Base-by-base conservation (phyloP, 2,329 filamentous ascomycete species). In the Arthrobotrys pseudoclavata region DNA sequence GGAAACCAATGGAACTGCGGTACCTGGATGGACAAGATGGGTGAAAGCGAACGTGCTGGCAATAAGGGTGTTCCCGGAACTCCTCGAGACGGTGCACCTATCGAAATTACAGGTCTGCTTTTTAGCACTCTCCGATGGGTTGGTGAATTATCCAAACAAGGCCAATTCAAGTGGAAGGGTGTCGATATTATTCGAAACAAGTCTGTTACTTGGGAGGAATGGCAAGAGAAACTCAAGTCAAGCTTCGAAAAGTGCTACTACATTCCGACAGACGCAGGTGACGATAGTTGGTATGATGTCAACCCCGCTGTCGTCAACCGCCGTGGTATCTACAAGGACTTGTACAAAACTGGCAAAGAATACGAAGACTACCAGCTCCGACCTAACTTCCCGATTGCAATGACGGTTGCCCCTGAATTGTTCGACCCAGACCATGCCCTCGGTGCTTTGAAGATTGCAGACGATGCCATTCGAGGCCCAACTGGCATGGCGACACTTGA, bases 1-100 rank as follows among this genome's bases (percentile, higher is more conserved):
- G 96, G 96, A 37, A 98, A 93, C 82, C 94, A 97, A 82, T 88
- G 86, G 84, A 99, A 99, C 84, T 99, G 96, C 81, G 96, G 96
- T 64, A 99, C 96, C 0, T 99, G 96, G 96, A 97, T 97, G 94
- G 96, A 99, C 87, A 99, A 99, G 88, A 99, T 99, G 96, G 96
- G 96, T n/a, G 96, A 99, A 84, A 97, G 94, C 79, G 90, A 92
- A 79, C 92, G 91, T 79, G 96, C 96, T 15, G 91, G 92, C 74
- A 97, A 91, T 82, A 98, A 97, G 85, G 96, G 96, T 61, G 87
- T 97, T 20, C 96, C 96, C 0, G 96, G 81, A 94, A 99, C 96
- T n/a, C 96, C 96, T 55, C 91, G 96, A 81, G 96, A 99, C 83
- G 96, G 96, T 31, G 94, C 96, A 48, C 94, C 96, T 20, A 89